Conservation (phyloP, 2,329 filamentous ascomycete genomes). For the Emergomyces pasteurianus region DNA sequence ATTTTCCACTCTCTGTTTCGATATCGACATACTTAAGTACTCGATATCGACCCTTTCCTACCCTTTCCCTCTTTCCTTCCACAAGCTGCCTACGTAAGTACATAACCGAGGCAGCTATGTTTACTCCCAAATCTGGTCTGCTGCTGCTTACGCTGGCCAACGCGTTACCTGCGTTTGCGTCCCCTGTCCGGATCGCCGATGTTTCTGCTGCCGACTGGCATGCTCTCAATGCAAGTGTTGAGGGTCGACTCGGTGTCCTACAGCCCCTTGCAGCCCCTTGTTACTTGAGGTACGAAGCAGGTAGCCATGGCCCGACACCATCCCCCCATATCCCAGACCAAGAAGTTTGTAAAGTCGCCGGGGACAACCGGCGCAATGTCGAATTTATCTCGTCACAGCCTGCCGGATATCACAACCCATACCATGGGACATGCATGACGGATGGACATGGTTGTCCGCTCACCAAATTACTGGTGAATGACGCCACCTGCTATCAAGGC, state of each 20-base stretch:
- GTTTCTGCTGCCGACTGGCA: conserved; percentile 3
- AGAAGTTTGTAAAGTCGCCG: conserved; percentile 1
- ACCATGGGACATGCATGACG: conserved; percentile 1
- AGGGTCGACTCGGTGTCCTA: conserved; percentile 1
- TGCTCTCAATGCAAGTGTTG: conserved; percentile 3
- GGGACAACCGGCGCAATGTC: conserved; percentile 4
- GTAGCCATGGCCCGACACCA: neutral
- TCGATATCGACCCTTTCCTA: neutral
- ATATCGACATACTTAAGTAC: neutral
- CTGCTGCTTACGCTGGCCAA: conserved; percentile 1
- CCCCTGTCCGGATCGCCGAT: neutral
- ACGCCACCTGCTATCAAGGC: conserved; percentile 16
- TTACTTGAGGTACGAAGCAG: neutral
- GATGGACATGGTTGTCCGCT: conserved; percentile 2
- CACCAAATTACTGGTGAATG: conserved; percentile 1
- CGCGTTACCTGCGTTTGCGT: neutral
- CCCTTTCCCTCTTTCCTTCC: neutral
- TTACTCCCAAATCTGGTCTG: conserved; percentile 1
- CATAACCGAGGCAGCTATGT: conserved; percentile 1
- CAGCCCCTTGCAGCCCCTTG: conserved; percentile 3
- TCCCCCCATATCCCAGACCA: neutral
- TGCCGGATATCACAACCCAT: conserved; percentile 3
- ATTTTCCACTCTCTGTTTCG: neutral
- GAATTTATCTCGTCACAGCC: conserved; percentile 4
- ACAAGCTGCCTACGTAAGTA: neutral